Percentiles rank a stretch among this genome's conserved stretches.
phyloP scores from a whole-genome alignment of 192 early-diverging fungal species.

The Linnemannia hyalina region DNA sequence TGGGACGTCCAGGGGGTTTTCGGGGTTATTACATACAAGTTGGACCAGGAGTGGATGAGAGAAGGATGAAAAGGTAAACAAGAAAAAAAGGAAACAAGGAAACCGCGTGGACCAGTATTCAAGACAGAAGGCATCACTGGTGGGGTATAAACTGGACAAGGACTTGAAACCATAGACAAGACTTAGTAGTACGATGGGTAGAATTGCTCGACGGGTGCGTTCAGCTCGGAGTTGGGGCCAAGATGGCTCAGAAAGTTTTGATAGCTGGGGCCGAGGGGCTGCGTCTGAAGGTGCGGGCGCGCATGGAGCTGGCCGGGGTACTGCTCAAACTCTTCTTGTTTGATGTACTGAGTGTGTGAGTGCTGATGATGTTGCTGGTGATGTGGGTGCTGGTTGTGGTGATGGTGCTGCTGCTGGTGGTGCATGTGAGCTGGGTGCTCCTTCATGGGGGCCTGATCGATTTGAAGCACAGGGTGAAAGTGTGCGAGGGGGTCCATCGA shows the following conservation, averaged over 20 bases:
- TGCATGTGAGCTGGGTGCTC: not conserved
- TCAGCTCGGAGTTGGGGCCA: slow-evolving; percentile 23
- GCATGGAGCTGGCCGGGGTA: slow-evolving; percentile 13
- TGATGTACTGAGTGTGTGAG: slow-evolving; percentile 4
- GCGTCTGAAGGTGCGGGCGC: slow-evolving; percentile 16
- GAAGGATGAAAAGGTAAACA: not conserved
- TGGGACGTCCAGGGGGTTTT: not conserved
- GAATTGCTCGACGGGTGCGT: slow-evolving; percentile 11
- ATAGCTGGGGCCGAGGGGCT: slow-evolving; percentile 14
- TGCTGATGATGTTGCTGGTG: slow-evolving; percentile 19
- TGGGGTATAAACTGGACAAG: not conserved
- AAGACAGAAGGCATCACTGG: not conserved
- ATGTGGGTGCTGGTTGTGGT: slow-evolving; percentile 7
- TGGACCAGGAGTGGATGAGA: not conserved
- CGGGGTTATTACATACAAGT: slow-evolving; percentile 8
- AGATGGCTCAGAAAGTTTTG: slow-evolving; percentile 19
- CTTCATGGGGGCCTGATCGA: slow-evolving; percentile 19
- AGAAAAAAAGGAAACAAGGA: not conserved
- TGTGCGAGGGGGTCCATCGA: slow-evolving; percentile 36
- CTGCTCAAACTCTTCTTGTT: slow-evolving; percentile 21
- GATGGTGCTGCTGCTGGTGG: slow-evolving; percentile 22
- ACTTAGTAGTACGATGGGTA: slow-evolving; percentile 3
- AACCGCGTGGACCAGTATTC: not conserved
- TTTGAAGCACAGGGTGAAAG: slow-evolving; percentile 30
- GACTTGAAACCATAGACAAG: not conserved